Evolutionary conservation across 140 eudicot species (phyloP), one percentile per base, ranked within the genome.

Genomic region (Oenanthe javanica): DNA sequence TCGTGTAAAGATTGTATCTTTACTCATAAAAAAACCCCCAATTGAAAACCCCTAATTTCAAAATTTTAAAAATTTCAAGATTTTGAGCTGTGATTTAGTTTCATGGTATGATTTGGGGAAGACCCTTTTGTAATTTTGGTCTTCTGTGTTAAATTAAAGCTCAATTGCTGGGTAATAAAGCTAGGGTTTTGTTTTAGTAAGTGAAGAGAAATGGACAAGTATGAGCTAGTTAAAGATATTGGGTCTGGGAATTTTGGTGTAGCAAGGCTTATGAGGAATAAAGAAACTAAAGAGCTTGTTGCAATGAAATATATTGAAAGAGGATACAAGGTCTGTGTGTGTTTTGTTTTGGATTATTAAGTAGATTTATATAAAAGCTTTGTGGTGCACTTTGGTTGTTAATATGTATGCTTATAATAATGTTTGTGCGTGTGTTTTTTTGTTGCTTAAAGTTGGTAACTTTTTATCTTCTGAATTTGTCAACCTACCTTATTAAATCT

Each of bases 221-320:
- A 94, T 81, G 98, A 94, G 90, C 91, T 90, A 55, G 97, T 94
- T 87, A 94, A 94, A 91, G 96, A 94, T 87, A 88, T 94, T 82
- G 98, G 98, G 85, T 84, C 98, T 81, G 98, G 98, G 51, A 92
- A 93, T 87, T 93, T 93, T 78, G 98, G 98, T 19, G 93, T 93
- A 79, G 98, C 97, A 5, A 87, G 98, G 89, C 90, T 94, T 79
- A 91, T 94, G 98, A 92, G 96, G 86, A 87, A 94, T 78, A 91
- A 90, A 84, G 93, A 81, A 63, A 87, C 98, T 76, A 90, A 90
- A 73, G 97, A 91, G 81, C 97, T 94, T 27, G 97, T 93, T 71
- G 98, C 98, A 50, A 88, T 93, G 93, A 93, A 93, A 80, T 93
- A 91, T 84, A 93, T 93, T 83, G 98, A 93, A 79, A 90, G 98